Percentiles rank a stretch among this genome's conserved stretches.
These are phyloP conservation scores for Didymella glomerata DNA, from an alignment of 2,329 filamentous ascomycete species.

Conservation along the genomic window DNA sequence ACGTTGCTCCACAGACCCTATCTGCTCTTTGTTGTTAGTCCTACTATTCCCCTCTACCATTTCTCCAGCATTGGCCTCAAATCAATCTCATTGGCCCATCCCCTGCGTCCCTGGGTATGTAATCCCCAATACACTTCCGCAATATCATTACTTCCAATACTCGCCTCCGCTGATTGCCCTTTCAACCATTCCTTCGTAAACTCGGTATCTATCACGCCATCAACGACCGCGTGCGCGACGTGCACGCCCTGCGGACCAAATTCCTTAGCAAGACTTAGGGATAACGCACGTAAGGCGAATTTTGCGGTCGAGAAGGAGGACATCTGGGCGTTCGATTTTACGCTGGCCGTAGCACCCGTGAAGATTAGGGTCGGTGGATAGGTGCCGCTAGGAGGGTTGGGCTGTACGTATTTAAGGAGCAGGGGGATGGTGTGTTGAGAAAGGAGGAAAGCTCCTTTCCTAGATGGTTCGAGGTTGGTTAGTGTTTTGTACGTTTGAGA, in stretches of 20 bases:
- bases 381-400: constrained; percentile 56
- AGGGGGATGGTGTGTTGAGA: constrained; percentile 75
- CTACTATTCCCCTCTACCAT: too few relatives aligned
- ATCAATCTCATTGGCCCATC: too few relatives aligned
- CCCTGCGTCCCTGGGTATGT: too few relatives aligned
- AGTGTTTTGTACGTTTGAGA: too few relatives aligned
- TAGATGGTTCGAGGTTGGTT: constrained; percentile 52
- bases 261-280: constrained; percentile 79
- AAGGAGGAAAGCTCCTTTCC: constrained; percentile 76
- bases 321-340: constrained; percentile 75
- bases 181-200: constrained; percentile 69
- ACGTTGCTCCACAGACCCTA: too few relatives aligned
- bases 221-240: constrained; percentile 81
- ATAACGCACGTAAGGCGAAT: constrained; percentile 77
- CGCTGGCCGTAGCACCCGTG: constrained; percentile 83
- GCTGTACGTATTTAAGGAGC: constrained; percentile 68
- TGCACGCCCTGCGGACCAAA: constrained; percentile 87
- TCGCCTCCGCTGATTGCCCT: constrained; percentile 66
- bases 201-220: constrained; percentile 85
- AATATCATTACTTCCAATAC: too few relatives aligned
- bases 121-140: too few relatives aligned
- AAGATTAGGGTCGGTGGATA: constrained; percentile 79
- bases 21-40: too few relatives aligned
- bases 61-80: too few relatives aligned
- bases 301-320: constrained; percentile 79